These are phyloP conservation scores for Clitoria ternatea DNA, from an alignment of 306 rosid genomes.

Conservation along the genomic window DNA sequence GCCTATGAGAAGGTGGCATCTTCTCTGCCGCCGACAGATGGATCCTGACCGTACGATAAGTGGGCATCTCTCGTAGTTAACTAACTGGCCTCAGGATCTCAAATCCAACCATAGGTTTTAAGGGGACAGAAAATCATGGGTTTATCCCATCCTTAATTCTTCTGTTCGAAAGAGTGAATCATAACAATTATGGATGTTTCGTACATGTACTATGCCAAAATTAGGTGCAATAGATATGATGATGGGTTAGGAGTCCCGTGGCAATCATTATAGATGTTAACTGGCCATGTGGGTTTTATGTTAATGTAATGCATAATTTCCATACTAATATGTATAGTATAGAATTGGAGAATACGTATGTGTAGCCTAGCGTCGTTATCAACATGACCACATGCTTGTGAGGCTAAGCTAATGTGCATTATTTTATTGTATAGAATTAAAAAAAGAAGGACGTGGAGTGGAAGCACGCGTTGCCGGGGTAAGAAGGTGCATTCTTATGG, in stretches of 20 bases:
- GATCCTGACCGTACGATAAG: slow-evolving; percentile 59
- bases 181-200: slow-evolving; percentile 30
- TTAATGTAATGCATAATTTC: background rate
- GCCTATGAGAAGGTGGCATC: slow-evolving; percentile 35
- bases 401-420: background rate
- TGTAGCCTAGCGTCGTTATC: background rate
- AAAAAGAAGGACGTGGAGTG: slow-evolving; percentile 34
- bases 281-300: slow-evolving; percentile 46
- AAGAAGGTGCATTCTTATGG: slow-evolving; percentile 71
- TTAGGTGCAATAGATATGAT: slow-evolving; percentile 25
- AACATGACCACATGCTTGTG: slow-evolving; percentile 26
- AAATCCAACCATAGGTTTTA: slow-evolving; percentile 25
- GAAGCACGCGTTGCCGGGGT: slow-evolving; percentile 96
- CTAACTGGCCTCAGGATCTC: slow-evolving; percentile 33
- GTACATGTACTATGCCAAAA: slow-evolving; percentile 26
- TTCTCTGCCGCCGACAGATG: slow-evolving; percentile 55
- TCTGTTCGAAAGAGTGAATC: slow-evolving; percentile 29
- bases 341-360: slow-evolving; percentile 11
- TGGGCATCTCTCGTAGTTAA: slow-evolving; percentile 36
- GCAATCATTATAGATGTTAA: slow-evolving; percentile 47
- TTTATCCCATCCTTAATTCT: slow-evolving; percentile 23
- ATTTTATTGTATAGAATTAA: background rate
- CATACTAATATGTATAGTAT: slow-evolving; percentile 3
- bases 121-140: slow-evolving; percentile 29
- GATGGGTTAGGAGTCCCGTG: slow-evolving; percentile 38